Base-by-base conservation (phyloP, 1,139 yeast species). In the Kodamaea fungicola region DNA sequence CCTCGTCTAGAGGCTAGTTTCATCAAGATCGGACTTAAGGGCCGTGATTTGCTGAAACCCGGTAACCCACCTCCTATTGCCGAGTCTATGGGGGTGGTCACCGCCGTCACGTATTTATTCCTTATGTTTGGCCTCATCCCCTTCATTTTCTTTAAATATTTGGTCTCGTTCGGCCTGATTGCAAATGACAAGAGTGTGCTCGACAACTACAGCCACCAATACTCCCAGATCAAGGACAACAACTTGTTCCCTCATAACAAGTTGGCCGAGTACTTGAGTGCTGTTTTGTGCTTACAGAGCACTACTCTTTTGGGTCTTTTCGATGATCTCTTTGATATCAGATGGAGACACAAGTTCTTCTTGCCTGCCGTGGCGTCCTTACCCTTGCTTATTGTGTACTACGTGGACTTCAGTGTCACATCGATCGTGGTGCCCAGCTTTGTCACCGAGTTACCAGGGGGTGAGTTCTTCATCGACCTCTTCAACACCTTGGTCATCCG, bases 271-370 rank as follows among this genome's bases (percentile, higher is more conserved):
- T 92, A 83, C 58, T 71, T 92, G 48, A 81, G 95, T 51, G 95
- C 95, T 2, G 68, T 90, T 8, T 64, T 92, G 43, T 87, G 95
- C 44, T 65, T 92, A 34, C 90, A 88, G 60, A 79, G 90, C 47
- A 90, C 94, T 58, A 75, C 89, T 12, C 65, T 94, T 37, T 69
- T 92, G 35, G 99, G 99, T 0, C 73, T 92, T 22, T 86, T 95
- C 37, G 99, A 92, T 59, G 99, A 92, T 62, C 69, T 92, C 51
- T 92, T 92, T 55, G 98, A 92, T 60, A 81, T 92, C 44, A 76
- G 96, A 48, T 92, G 99, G 99, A 74, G 99, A 56, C 96, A 92
- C 64, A 92, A 92, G 68, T 88, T 92, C 63, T 88, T 92, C 54
- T 59, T 92, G 48, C 99, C 99, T 0, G 96, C 96, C 0, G 79